These are phyloP conservation scores for Coemansia umbellata DNA, from an alignment of 192 early-diverging fungal genomes.

Conservation along the genomic window DNA sequence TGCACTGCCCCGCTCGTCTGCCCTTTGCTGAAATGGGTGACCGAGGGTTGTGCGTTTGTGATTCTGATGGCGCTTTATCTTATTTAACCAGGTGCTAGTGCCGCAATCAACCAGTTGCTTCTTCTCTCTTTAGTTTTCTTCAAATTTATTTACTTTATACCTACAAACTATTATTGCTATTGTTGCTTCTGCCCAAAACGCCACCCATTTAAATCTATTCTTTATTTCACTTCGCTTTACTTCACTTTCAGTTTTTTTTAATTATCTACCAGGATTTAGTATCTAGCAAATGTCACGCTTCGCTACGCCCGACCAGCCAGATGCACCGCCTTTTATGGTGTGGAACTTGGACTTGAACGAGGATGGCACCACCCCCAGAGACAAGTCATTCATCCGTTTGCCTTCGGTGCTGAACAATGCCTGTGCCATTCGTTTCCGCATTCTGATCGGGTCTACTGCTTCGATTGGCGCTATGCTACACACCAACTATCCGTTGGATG, in stretches of 20 bases:
- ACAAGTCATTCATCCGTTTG: slow-evolving; percentile 49
- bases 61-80: too few relatives aligned
- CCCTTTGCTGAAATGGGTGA: too few relatives aligned
- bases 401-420: slow-evolving; percentile 43
- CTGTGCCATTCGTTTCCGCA: slow-evolving; percentile 73
- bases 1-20: too few relatives aligned
- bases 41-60: too few relatives aligned
- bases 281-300: slow-evolving; percentile 14
- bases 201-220: too few relatives aligned
- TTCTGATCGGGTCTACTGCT: slow-evolving; percentile 75
- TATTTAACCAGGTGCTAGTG: too few relatives aligned
- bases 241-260: slow-evolving; percentile 1
- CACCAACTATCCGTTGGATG: slow-evolving; percentile 84
- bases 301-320: slow-evolving; percentile 41
- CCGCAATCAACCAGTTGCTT: too few relatives aligned
- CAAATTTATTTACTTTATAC: too few relatives aligned
- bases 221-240: neutral
- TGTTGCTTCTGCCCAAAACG: too few relatives aligned
- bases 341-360: slow-evolving; percentile 51
- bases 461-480: slow-evolving; percentile 66
- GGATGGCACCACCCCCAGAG: slow-evolving; percentile 41
- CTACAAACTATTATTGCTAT: too few relatives aligned
- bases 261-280: neutral
- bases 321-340: slow-evolving; percentile 42
- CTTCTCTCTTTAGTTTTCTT: too few relatives aligned